phyloP scores from a whole-genome alignment of 768 basidiomycete species.

The Leucocoprinus birnbaumii region DNA sequence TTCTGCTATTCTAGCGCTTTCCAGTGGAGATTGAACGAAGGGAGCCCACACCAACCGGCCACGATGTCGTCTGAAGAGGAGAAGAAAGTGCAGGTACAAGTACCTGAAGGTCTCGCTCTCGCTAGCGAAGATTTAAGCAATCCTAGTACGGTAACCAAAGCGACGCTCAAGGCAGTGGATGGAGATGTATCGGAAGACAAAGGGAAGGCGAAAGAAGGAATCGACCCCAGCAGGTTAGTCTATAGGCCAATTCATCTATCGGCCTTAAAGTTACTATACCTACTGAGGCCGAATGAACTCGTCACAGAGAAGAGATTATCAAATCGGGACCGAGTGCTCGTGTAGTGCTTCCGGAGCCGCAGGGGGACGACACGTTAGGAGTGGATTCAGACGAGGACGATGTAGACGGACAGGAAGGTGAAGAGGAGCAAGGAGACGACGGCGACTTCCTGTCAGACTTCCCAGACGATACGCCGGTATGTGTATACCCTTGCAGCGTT shows the following conservation, averaged over 20 bases:
- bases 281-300: background rate
- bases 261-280: background rate
- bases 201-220: background rate
- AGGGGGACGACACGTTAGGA: constrained; percentile 25
- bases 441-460: constrained; percentile 74
- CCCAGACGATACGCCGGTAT: constrained; percentile 75
- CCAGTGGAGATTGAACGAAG: background rate
- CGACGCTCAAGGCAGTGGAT: background rate
- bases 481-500: background rate
- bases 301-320: background rate
- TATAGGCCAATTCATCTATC: background rate
- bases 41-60: background rate
- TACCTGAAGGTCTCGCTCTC: background rate
- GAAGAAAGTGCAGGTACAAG: background rate
- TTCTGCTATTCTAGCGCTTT: background rate
- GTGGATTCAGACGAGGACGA: constrained; percentile 46
- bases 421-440: constrained; percentile 43
- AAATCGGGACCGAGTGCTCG: constrained; percentile 29
- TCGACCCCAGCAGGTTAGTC: background rate
- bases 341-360: constrained; percentile 45
- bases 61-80: constrained; percentile 1
- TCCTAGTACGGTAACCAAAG: background rate
- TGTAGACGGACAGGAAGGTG: constrained; percentile 36
- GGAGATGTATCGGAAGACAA: background rate
- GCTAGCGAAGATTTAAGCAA: background rate